These are phyloP conservation scores for Inosperma sp. DNA, from an alignment of 768 basidiomycete species.

Conservation along the genomic window DNA sequence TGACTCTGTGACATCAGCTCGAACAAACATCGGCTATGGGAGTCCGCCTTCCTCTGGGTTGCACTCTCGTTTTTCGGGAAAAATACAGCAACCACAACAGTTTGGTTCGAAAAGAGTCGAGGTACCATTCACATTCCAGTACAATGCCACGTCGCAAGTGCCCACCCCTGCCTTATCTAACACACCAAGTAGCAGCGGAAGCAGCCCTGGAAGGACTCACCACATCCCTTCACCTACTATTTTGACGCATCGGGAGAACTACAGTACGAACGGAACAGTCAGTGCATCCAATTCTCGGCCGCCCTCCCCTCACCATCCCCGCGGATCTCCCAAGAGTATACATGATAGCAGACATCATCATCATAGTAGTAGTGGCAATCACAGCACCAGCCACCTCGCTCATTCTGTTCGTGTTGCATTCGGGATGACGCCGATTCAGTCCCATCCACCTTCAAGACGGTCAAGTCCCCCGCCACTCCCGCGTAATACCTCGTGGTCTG, in stretches of 20 bases:
- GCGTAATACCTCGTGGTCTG: constrained; percentile 23
- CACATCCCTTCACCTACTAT: constrained; percentile 27
- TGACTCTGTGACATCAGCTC: constrained; percentile 19
- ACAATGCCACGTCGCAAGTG: constrained; percentile 27
- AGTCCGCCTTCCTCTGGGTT: constrained; percentile 26
- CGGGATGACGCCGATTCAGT: constrained; percentile 79
- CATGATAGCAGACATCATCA: constrained; percentile 21
- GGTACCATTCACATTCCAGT: constrained; percentile 15
- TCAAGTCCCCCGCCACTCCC: constrained; percentile 29
- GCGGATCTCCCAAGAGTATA: constrained; percentile 23
- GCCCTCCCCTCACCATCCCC: constrained; percentile 48
- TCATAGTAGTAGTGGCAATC: constrained; percentile 22
- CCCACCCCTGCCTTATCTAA: constrained; percentile 62
- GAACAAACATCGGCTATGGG: constrained; percentile 26
- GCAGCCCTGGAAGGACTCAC: constrained; percentile 53
- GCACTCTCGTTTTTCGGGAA: constrained; percentile 16
- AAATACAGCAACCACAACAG: constrained; percentile 2
- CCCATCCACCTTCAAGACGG: constrained; percentile 34
- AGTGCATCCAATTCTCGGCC: constrained; percentile 57
- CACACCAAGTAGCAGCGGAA: constrained; percentile 59
- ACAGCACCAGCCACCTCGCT: constrained; percentile 58
- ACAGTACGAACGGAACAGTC: constrained; percentile 27
- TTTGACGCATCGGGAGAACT: constrained; percentile 1
- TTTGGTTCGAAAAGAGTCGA: constrained; percentile 8
- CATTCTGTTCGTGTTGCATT: constrained; percentile 85